Base-by-base conservation (phyloP, 2,329 filamentous ascomycete genomes). In the Westerdykella sp. region DNA sequence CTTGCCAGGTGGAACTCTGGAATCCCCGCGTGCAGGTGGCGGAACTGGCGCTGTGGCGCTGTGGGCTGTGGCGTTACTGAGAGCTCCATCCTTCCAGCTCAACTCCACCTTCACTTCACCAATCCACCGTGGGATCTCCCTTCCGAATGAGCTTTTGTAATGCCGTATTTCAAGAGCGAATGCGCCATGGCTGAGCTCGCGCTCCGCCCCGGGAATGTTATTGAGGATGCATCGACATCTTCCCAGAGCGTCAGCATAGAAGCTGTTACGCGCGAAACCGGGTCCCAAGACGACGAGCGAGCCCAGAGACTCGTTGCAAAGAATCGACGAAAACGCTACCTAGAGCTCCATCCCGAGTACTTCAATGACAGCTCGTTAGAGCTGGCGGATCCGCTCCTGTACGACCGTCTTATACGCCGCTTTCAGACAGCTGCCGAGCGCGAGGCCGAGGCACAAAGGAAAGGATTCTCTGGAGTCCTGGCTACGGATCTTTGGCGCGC, bases 381-480 rank as follows among this genome's bases (percentile, higher is more conserved):
- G 66, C 73, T 83, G 53, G 79, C 77, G 63, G 77, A 93, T 67
- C 87, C 88, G 1, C 71, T 91, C 7, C 77, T 94, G 25, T 95
- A 95, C 71, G 86, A 94, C 64, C 78, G 80, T 41, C 75, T 94
- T 18, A 78, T 95, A 47, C 81, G 87, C 41, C 80, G 80, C 40
- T 90, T 89, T 63, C 86, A 90, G 51, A 83, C 82, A 1, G 70
- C 82, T 2, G 72, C 75, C 4, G 87, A 95, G 68, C 80, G 87
- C 41, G 81, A 88, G 60, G 76, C 76, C 6, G 86, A 91, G 54
- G 84, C 83, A 7, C 79, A 79, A 35, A 70, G 73, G 7, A 88
- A 88, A 60, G 88, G 88, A 10, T 93, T 88, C 63, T 85, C 84
- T 1, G 84, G 85, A 18, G 77, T 85, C 11, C 76, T 95, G 5